phyloP scores from a whole-genome alignment of 768 basidiomycete species.

The Lactifluus echinatus region DNA sequence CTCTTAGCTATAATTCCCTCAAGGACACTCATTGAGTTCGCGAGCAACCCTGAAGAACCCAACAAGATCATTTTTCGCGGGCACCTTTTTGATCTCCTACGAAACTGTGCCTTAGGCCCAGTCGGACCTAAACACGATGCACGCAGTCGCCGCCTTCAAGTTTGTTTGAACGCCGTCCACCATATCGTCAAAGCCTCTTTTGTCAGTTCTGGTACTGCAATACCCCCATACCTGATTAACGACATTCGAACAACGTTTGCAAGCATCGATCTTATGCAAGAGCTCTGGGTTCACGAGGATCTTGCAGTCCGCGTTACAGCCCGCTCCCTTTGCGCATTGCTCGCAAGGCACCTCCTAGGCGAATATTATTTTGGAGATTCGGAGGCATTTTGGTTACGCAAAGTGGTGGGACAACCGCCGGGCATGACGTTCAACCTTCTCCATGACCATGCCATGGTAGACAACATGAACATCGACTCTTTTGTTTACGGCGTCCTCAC shows the following conservation, averaged over 20 bases:
- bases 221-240: not conserved
- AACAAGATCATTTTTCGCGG: not conserved
- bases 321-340: not conserved
- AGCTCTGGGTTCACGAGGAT: not conserved
- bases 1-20: not conserved
- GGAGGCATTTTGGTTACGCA: not conserved
- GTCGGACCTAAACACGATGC: not conserved
- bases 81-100: not conserved
- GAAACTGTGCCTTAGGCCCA: not conserved
- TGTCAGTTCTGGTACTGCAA: not conserved
- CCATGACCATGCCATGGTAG: not conserved
- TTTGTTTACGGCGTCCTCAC: not conserved
- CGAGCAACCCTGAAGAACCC: not conserved
- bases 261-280: not conserved
- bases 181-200: not conserved
- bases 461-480: not conserved
- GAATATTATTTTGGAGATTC: not conserved
- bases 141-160: not conserved
- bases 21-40: not conserved
- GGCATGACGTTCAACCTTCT: not conserved
- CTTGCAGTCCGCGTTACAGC: not conserved
- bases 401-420: not conserved
- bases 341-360: not conserved
- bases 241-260: not conserved
- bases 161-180: not conserved